Evolutionary conservation across 306 rosid genomes (phyloP).

Genomic region (Ceratonia siliqua): DNA sequence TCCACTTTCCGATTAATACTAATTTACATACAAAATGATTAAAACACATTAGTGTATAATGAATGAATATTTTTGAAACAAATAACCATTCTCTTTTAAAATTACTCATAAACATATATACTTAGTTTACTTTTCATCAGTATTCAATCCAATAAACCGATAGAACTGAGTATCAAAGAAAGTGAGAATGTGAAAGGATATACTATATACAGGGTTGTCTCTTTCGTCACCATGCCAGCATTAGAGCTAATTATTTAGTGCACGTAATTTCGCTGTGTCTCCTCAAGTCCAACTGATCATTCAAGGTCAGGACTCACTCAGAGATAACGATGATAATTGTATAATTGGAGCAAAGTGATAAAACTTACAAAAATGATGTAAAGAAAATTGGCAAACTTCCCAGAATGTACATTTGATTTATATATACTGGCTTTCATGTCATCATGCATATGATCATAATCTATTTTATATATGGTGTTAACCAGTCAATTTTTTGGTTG

Average conservation of each 20-base stretch:
- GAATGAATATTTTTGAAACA: not conserved
- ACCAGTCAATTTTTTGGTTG: not conserved
- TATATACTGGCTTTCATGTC: not conserved
- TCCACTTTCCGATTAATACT: too few species aligned
- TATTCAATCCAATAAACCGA: not conserved
- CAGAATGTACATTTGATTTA: not conserved
- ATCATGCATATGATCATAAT: not conserved
- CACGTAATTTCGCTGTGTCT: conserved; percentile 30
- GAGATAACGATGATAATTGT: not conserved
- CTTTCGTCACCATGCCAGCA: conserved; percentile 7
- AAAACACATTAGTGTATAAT: too few species aligned
- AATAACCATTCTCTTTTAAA: not conserved
- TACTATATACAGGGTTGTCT: not conserved
- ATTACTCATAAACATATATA: not conserved
- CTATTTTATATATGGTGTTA: not conserved
- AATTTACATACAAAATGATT: too few species aligned
- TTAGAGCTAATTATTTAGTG: conserved; percentile 22
- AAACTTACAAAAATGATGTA: not conserved
- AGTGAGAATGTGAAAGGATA: not conserved
- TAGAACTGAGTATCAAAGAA: conserved; percentile 17
- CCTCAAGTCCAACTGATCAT: conserved; percentile 18
- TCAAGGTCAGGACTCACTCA: not conserved
- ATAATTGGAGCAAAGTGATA: not conserved
- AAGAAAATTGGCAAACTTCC: not conserved
- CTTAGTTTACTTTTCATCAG: not conserved